Evolutionary conservation across 768 basidiomycete species (phyloP).

Genomic region (Serendipita vermifera): DNA sequence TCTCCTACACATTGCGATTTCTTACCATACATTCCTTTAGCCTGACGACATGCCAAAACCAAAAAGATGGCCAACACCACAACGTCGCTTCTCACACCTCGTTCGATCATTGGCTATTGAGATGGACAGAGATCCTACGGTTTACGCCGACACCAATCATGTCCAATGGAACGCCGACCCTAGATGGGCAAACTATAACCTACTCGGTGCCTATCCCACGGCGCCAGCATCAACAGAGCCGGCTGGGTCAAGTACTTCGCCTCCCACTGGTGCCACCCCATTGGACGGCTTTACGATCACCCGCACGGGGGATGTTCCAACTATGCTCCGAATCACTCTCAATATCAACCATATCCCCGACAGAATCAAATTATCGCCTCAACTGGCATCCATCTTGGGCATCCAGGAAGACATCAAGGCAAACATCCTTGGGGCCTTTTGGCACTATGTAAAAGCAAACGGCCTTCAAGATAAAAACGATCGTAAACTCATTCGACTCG

Average conservation of each 20-base stretch:
- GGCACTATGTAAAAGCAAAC: conserved; percentile 85
- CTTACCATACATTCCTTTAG: neutral
- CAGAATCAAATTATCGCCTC: conserved; percentile 64
- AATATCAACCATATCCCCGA: conserved; percentile 80
- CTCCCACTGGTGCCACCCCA: conserved; percentile 26
- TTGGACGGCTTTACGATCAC: conserved; percentile 81
- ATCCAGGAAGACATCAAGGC: conserved; percentile 76
- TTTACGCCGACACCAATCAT: conserved; percentile 77
- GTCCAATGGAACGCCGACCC: conserved; percentile 41
- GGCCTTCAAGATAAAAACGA: conserved; percentile 74
- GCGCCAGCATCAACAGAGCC: neutral
- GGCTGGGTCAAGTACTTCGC: neutral
- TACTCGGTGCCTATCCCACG: neutral
- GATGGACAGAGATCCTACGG: conserved; percentile 65
- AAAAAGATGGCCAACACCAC: conserved; percentile 28
- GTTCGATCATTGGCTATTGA: conserved; percentile 78
- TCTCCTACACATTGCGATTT: neutral
- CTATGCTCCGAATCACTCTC: conserved; percentile 70
- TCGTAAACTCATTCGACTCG: conserved; percentile 52
- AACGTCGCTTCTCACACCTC: conserved; percentile 73
- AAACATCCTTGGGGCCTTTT: conserved; percentile 68
- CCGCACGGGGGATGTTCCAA: conserved; percentile 64
- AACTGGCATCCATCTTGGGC: conserved; percentile 51
- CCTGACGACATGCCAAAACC: conserved; percentile 45
- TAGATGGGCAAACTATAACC: neutral